Base-by-base conservation (phyloP, 2,329 filamentous ascomycete genomes). In the Penicillium sp. region DNA sequence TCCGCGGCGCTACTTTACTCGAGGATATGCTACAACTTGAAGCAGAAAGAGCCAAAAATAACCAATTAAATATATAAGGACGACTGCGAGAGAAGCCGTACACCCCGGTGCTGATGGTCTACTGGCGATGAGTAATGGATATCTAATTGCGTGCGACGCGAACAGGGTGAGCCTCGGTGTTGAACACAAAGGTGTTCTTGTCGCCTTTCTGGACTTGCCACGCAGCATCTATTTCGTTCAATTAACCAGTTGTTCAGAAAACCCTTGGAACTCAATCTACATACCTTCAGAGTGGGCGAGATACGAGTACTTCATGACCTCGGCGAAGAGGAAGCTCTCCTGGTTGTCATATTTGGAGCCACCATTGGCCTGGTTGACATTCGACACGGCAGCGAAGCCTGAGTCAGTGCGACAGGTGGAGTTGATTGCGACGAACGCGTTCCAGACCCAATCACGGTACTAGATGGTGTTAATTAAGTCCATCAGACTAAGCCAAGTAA, bases 281-380 rank as follows among this genome's bases (percentile, higher is more conserved):
- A 57, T 63, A 72, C 71, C 71, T 16, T 67, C 64, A 0, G 83
- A 80, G 67, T 86, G 85, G 54, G 90, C 89, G 64, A 95, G 71
- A 75, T 90, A 95, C 52, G 83, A 78, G 71, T 95, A 95, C 80
- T 96, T 96, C 71, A 96, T 70, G 58, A 92, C 88, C 77, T 96
- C 91, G 0, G 91, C 91, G 71, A 95, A 91, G 78, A 89, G 87
- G 76, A 94, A 96, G 65, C 88, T 92, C 75, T 96, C 90, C 79
- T 93, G 89, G 70, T 88, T 87, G 70, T 96, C 84, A 37, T 74
- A 72, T 55, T 82, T 85, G 0, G 75, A 72, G 1, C 88, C 89
- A 9, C 89, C 90, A 26, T 78, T 79, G 3, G 67, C 64, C 3
- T 73, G 75, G 62, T 89, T 90, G 42, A 95, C 89, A 68, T 95